These are phyloP conservation scores for Neurospora sp. DNA, from an alignment of 495 filamentous ascomycete genomes.

Conservation along the genomic window DNA sequence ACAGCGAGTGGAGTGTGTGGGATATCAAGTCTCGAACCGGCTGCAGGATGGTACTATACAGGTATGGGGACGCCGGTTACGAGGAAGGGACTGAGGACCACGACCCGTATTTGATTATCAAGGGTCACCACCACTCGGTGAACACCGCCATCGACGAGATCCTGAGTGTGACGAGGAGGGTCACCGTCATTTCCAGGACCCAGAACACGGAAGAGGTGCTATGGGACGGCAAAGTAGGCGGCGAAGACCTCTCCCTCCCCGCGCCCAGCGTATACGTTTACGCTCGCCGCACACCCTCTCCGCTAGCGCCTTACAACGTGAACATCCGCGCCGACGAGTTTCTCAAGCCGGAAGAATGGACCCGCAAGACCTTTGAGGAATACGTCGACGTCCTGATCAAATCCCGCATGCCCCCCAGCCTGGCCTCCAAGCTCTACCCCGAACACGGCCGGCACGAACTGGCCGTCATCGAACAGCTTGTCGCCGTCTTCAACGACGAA, in stretches of 20 bases:
- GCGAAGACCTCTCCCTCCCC: not conserved
- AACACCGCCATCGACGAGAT: conserved; percentile 10
- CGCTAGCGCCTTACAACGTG: conserved; percentile 4
- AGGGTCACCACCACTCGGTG: conserved; percentile 1
- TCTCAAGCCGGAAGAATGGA: conserved; percentile 23
- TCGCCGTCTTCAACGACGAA: conserved; percentile 18
- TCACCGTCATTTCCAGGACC: not conserved
- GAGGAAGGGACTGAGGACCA: not conserved
- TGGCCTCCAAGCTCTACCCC: conserved; percentile 19
- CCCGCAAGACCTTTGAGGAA: conserved; percentile 20
- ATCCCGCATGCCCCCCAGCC: conserved; percentile 12
- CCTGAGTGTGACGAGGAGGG: conserved; percentile 1
- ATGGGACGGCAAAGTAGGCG: not conserved
- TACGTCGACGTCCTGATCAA: conserved; percentile 25
- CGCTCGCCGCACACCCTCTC: not conserved
- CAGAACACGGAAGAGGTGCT: not conserved
- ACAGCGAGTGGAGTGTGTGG: conserved; percentile 6
- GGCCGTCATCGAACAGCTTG: conserved; percentile 19
- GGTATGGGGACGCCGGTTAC: not conserved
- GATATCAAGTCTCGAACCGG: conserved; percentile 10
- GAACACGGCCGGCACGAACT: conserved; percentile 10
- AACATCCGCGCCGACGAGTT: conserved; percentile 22
- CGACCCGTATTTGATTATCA: conserved; percentile 6
- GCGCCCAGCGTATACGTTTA: not conserved
- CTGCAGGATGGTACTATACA: conserved; percentile 4